Conservation (phyloP, 345 rosid species). For the Lepidium aucheri region DNA sequence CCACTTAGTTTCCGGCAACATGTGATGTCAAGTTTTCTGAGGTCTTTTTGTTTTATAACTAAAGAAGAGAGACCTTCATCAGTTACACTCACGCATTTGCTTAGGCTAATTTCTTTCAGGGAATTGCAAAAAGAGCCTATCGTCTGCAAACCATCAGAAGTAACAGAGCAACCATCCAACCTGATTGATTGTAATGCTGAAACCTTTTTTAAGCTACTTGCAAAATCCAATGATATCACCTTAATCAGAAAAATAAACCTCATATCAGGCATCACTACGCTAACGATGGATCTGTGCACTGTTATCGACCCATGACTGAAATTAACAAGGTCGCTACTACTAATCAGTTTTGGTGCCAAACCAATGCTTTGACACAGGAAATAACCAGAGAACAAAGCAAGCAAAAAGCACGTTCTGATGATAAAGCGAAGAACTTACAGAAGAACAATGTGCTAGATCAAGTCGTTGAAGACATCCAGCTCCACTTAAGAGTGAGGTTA, state of each 20-base stretch:
- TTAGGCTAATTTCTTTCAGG: slow-evolving; percentile 34
- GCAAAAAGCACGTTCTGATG: not conserved
- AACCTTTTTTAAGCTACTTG: slow-evolving; percentile 28
- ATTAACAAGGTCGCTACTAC: not conserved
- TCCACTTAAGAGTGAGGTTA: slow-evolving; percentile 33
- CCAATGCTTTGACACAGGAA: slow-evolving; percentile 4
- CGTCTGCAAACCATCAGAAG: slow-evolving; percentile 33
- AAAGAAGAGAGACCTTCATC: slow-evolving; percentile 37
- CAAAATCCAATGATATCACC: slow-evolving; percentile 28
- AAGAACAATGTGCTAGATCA: slow-evolving; percentile 30
- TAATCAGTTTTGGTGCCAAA: not conserved
- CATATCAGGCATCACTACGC: slow-evolving; percentile 2
- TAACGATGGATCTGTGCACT: not conserved
- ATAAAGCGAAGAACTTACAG: slow-evolving; percentile 26
- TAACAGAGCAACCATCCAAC: slow-evolving; percentile 35
- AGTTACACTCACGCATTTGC: slow-evolving; percentile 35
- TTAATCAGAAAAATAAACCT: slow-evolving; percentile 11
- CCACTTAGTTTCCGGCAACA: slow-evolving; percentile 42
- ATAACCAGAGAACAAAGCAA: slow-evolving; percentile 11
- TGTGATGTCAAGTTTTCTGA: slow-evolving; percentile 39
- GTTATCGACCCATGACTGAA: not conserved
- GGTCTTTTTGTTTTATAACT: slow-evolving; percentile 27
- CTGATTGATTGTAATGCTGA: slow-evolving; percentile 30
- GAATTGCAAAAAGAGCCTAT: slow-evolving; percentile 26
- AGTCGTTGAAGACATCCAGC: slow-evolving; percentile 26